Conservation (phyloP, 345 rosid genomes). For the Eucalyptus marginata region DNA sequence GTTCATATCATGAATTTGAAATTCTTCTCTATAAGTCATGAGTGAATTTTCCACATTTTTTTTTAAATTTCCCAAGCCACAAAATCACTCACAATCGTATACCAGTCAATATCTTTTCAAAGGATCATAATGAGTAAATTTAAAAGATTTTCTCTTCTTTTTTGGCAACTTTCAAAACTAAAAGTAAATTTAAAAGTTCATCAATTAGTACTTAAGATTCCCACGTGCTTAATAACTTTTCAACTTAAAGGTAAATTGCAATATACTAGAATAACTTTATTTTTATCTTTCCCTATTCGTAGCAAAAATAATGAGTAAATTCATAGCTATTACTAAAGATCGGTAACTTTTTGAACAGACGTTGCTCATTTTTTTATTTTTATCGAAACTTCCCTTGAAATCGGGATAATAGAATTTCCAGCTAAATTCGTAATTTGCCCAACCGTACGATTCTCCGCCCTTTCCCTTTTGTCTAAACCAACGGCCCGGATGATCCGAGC, state of each 20-base stretch:
- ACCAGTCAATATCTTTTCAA: too few species aligned
- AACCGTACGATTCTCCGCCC: not conserved
- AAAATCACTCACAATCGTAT: rapidly evolving
- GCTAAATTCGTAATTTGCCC: not conserved
- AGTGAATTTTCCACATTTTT: not conserved
- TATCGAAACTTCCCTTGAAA: not conserved
- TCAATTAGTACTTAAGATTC: not conserved
- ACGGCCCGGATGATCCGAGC: not conserved
- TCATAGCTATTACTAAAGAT: not conserved
- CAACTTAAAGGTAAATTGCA: not conserved
- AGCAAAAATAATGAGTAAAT: not conserved
- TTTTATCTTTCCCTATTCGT: not conserved
- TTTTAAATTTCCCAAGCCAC: not conserved
- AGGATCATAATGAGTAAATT: not conserved
- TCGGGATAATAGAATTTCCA: not conserved
- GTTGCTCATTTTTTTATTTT: not conserved
- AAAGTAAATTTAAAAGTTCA: not conserved
- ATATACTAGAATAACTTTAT: not conserved
- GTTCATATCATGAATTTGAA: too few species aligned
- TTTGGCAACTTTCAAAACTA: not conserved
- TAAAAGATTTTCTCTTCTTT: not conserved
- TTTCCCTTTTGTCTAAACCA: not conserved
- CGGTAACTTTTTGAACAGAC: rapidly evolving
- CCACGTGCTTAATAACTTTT: not conserved
- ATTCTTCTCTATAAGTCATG: not conserved